Evolutionary conservation across 768 basidiomycete genomes (phyloP).

Genomic region (Rhizopogon roseolus): DNA sequence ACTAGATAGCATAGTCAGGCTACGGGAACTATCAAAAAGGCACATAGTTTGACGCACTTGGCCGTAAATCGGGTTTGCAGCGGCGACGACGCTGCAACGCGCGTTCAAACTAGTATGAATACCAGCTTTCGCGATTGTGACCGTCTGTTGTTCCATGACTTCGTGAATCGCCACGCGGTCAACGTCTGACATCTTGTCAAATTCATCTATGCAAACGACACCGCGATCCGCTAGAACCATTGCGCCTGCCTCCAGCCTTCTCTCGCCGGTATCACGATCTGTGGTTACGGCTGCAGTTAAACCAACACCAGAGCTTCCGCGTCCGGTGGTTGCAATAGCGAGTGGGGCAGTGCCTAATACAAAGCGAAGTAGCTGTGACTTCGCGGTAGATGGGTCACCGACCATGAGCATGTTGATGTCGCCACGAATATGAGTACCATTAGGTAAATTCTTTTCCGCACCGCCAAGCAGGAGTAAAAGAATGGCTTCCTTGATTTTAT

Average conservation of each 20-base stretch:
- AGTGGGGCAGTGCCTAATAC: constrained; percentile 93
- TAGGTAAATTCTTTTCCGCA: constrained; percentile 94
- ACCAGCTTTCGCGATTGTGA: constrained; percentile 98
- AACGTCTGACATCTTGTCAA: constrained; percentile 99
- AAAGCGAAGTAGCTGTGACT: constrained; percentile 93
- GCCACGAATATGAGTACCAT: constrained; percentile 97
- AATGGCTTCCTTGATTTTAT: constrained; percentile 92
- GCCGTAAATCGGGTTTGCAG: constrained; percentile 98
- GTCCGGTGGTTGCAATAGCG: constrained; percentile 96
- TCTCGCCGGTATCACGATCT: constrained; percentile 96
- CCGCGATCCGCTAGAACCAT: constrained; percentile 99
- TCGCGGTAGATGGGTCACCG: constrained; percentile 98
- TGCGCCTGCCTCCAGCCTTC: constrained; percentile 94
- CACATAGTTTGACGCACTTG: constrained; percentile 52
- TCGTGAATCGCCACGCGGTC: constrained; percentile 99
- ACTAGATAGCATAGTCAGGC: constrained; percentile 44
- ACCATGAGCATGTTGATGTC: constrained; percentile 99
- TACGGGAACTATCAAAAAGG: constrained; percentile 1
- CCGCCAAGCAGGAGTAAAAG: constrained; percentile 92
- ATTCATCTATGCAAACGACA: constrained; percentile 99
- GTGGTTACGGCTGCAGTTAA: constrained; percentile 97
- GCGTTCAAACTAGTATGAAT: constrained; percentile 99
- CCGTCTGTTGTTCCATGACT: constrained; percentile 99
- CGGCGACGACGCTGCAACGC: constrained; percentile 94
- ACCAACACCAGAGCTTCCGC: constrained; percentile 98